phyloP scores from a whole-genome alignment of 2,329 filamentous ascomycete species.

The Ceratocystis smalleyi region DNA sequence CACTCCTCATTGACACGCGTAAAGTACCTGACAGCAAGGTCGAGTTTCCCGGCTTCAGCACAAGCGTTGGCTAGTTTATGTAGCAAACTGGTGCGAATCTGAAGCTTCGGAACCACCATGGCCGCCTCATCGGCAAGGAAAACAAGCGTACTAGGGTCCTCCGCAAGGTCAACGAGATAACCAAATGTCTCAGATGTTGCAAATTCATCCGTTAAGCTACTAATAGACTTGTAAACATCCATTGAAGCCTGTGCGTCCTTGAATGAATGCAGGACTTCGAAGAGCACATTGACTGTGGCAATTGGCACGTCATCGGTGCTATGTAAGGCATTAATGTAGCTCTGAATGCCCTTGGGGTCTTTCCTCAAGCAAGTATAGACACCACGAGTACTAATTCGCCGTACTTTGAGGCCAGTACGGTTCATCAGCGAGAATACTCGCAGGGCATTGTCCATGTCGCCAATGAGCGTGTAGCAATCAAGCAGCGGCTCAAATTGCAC shows the following conservation, averaged over 20 bases:
- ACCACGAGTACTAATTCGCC: constrained; percentile 44
- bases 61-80: constrained; percentile 23
- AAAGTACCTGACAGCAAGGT: constrained; percentile 22
- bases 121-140: constrained; percentile 14
- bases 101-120: constrained; percentile 8
- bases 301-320: constrained; percentile 24
- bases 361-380: constrained; percentile 42
- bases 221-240: constrained; percentile 17
- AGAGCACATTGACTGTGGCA: constrained; percentile 23
- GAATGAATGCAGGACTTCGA: constrained; percentile 22
- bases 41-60: constrained; percentile 22
- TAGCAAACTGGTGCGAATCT: constrained; percentile 12
- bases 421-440: constrained; percentile 60
- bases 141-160: neutral
- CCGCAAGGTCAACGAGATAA: constrained; percentile 9
- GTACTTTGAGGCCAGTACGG: constrained; percentile 41
- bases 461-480: constrained; percentile 46
- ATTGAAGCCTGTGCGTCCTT: constrained; percentile 16
- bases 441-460: constrained; percentile 51
- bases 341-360: constrained; percentile 30
- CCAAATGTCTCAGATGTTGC: constrained; percentile 17
- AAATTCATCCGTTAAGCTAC: constrained; percentile 17
- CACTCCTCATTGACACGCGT: constrained; percentile 8
- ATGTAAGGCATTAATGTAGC: constrained; percentile 42
- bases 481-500: constrained; percentile 71